Percentiles rank a stretch among this genome's conserved stretches.
These are phyloP conservation scores for Sechiopsis laciniata DNA, from an alignment of 306 rosid genomes.

Conservation along the genomic window DNA sequence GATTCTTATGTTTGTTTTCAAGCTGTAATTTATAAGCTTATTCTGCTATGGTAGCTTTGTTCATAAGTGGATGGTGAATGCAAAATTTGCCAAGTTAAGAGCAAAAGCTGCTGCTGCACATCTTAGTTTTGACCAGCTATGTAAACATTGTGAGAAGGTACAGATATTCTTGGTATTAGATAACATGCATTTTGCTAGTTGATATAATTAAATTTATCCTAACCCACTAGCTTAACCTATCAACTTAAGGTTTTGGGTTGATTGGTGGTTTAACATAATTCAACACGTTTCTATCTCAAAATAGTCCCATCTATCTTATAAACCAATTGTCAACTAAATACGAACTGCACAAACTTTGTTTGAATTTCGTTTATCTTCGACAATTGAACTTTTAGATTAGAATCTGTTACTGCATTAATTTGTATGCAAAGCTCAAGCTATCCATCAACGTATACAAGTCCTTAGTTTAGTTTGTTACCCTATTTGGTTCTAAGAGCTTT, in stretches of 20 bases:
- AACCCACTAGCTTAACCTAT: too few relatives aligned
- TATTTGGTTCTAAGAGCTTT: background rate
- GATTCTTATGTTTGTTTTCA: background rate
- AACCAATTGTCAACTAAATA: background rate
- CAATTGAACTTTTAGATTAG: background rate
- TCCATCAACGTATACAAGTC: background rate
- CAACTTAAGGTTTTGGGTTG: too few relatives aligned
- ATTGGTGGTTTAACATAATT: too few relatives aligned
- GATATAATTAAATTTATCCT: too few relatives aligned
- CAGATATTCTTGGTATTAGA: background rate
- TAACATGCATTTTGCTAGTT: too few relatives aligned
- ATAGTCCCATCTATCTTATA: too few relatives aligned
- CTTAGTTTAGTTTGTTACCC: background rate
- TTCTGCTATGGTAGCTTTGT: slow-evolving; percentile 48
- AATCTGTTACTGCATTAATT: background rate
- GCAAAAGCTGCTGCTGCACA: slow-evolving; percentile 50
- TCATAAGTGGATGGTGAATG: slow-evolving; percentile 60
- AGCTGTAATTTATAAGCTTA: background rate
- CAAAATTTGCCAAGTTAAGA: slow-evolving; percentile 56
- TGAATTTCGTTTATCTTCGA: background rate
- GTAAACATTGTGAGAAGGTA: slow-evolving; percentile 88
- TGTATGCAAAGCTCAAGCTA: background rate
- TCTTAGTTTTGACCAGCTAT: slow-evolving; percentile 68
- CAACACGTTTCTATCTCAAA: too few relatives aligned
- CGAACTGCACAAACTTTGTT: background rate